phyloP scores from a whole-genome alignment of 2,329 filamentous ascomycete genomes.

The Neophaeococcomyces mojaviensis region DNA sequence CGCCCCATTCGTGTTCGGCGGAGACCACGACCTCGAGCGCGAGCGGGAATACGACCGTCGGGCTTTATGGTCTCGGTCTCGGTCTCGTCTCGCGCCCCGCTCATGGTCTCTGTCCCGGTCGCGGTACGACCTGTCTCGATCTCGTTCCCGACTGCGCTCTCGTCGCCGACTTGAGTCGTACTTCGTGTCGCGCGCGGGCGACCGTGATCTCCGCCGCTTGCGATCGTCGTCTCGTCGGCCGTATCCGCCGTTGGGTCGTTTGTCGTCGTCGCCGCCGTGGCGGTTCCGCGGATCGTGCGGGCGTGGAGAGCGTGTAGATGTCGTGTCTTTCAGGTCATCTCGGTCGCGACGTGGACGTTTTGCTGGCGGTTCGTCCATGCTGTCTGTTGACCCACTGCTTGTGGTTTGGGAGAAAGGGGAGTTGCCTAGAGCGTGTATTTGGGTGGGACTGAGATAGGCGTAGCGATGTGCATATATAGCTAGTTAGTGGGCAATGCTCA shows the following conservation, averaged over 20 bases:
- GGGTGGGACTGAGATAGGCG: too few relatives aligned
- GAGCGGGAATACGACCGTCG: slow-evolving; percentile 1
- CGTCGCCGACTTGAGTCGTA: slow-evolving; percentile 29
- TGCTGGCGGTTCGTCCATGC: slow-evolving; percentile 47
- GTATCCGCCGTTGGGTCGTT: slow-evolving; percentile 12
- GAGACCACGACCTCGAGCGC: neutral
- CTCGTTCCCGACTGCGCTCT: slow-evolving; percentile 36
- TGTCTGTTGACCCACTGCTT: neutral
- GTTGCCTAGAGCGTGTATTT: too few relatives aligned
- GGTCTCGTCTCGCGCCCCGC: slow-evolving; percentile 28
- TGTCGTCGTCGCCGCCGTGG: slow-evolving; percentile 15
- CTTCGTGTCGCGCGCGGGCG: slow-evolving; percentile 12
- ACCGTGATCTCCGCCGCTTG: slow-evolving; percentile 16
- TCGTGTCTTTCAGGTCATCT: slow-evolving; percentile 45
- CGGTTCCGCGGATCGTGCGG: slow-evolving; percentile 32
- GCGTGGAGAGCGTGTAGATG: slow-evolving; percentile 23
- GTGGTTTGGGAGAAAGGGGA: too few relatives aligned
- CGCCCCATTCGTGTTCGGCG: too few relatives aligned
- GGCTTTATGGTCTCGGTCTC: slow-evolving; percentile 19
- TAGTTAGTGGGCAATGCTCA: too few relatives aligned
- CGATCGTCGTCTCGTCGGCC: slow-evolving; percentile 15
- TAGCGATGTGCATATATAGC: too few relatives aligned
- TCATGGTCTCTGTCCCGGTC: slow-evolving; percentile 31
- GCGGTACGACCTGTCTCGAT: slow-evolving; percentile 27
- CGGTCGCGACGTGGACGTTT: slow-evolving; percentile 48